Evolutionary conservation across 2,329 filamentous ascomycete genomes (phyloP).

Genomic region (Hirsutella rhossiliensis): DNA sequence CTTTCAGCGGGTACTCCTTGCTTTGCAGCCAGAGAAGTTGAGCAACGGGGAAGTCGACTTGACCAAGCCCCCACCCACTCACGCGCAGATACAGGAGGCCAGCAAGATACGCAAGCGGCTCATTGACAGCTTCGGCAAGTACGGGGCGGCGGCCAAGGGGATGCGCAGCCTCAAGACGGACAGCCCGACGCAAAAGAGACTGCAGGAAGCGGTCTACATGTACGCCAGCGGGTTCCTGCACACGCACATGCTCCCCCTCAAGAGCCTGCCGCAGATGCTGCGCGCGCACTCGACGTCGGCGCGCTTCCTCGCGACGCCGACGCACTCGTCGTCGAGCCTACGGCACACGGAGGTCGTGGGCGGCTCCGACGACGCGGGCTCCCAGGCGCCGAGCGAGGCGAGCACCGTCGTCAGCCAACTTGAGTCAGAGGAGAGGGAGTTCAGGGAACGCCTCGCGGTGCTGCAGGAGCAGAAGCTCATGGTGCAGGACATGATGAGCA

Average conservation of each 20-base stretch:
- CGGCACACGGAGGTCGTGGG: conserved; percentile 35
- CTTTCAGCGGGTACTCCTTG: conserved; percentile 66
- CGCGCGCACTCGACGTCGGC: conserved; percentile 23
- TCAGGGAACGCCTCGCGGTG: conserved; percentile 69
- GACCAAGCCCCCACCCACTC: conserved; percentile 33
- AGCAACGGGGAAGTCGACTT: conserved; percentile 24
- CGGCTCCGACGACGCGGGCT: conserved; percentile 35
- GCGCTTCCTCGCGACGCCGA: conserved; percentile 21
- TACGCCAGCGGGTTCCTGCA: conserved; percentile 77
- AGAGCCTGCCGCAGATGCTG: conserved; percentile 57
- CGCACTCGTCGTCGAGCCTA: conserved; percentile 23
- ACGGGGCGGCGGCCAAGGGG: conserved; percentile 68
- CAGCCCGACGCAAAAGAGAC: conserved; percentile 56
- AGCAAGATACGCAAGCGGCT: conserved; percentile 81
- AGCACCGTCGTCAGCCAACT: conserved; percentile 46
- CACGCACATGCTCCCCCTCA: conserved; percentile 81
- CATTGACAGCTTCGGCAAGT: conserved; percentile 81
- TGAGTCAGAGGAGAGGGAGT: conserved; percentile 72
- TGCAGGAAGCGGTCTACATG: conserved; percentile 74
- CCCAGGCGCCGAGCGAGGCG: conserved; percentile 31
- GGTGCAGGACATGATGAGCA: conserved; percentile 72
- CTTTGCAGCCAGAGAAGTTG: conserved; percentile 47
- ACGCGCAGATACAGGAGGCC: conserved; percentile 68
- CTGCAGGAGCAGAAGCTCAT: conserved; percentile 87
- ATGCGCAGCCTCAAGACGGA: conserved; percentile 67